These are phyloP conservation scores for Ceratocystis diversiconidia DNA, from an alignment of 2,329 filamentous ascomycete species.

Conservation along the genomic window DNA sequence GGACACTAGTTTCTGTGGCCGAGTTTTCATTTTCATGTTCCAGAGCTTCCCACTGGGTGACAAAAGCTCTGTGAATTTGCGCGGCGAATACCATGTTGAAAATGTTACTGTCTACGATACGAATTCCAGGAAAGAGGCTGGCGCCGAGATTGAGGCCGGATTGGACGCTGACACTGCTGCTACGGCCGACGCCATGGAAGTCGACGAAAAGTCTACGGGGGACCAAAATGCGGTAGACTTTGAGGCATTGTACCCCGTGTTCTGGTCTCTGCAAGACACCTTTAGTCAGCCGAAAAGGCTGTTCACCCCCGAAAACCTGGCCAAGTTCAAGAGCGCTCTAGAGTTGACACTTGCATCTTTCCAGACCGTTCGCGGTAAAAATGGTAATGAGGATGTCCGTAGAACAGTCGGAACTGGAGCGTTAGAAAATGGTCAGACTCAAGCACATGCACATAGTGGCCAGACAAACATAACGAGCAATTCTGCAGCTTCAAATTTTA, in stretches of 20 bases:
- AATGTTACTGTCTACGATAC: conserved; percentile 81
- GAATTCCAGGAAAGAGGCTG: conserved; percentile 26
- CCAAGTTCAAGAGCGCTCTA: conserved; percentile 66
- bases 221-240: conserved; percentile 31
- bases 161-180: conserved; percentile 18
- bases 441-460: background rate
- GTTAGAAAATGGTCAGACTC: background rate
- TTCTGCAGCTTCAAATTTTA: conserved; percentile 40
- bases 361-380: conserved; percentile 35
- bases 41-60: conserved; percentile 94
- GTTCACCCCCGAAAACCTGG: conserved; percentile 58
- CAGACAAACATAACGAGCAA: background rate
- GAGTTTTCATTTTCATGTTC: conserved; percentile 97
- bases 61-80: conserved; percentile 90
- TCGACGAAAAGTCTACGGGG: conserved; percentile 39
- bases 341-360: conserved; percentile 50
- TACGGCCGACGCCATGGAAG: conserved; percentile 46
- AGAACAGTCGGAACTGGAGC: conserved; percentile 20
- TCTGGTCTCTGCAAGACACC: conserved; percentile 84
- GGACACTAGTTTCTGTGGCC: conserved; percentile 91
- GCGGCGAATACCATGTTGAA: conserved; percentile 89
- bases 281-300: conserved; percentile 82
- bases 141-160: conserved; percentile 16
- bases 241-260: conserved; percentile 70
- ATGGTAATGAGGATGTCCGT: conserved; percentile 35